These are phyloP conservation scores for Porcisia hertigi DNA, from an alignment of 208 protist genomes.

Conservation along the genomic window DNA sequence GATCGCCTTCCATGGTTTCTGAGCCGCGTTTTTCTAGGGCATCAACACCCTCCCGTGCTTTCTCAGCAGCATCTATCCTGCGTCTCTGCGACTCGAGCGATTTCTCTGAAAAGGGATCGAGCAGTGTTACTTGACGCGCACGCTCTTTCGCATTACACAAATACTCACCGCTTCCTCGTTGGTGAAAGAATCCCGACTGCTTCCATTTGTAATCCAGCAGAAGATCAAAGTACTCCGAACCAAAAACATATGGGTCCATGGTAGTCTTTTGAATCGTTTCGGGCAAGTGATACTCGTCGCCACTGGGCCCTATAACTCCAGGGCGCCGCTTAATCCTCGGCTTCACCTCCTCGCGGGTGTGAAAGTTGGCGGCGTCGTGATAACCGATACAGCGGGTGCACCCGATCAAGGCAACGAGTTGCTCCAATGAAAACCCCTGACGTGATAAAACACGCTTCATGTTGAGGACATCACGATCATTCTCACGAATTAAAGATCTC, in stretches of 20 bases:
- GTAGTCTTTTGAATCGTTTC: conserved; percentile 70
- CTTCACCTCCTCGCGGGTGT: conserved; percentile 78
- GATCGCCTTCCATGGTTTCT: neutral
- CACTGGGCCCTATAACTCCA: conserved; percentile 32
- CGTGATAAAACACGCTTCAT: conserved; percentile 77
- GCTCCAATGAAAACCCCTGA: conserved; percentile 71
- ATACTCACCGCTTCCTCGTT: conserved; percentile 33
- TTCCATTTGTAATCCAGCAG: conserved; percentile 86
- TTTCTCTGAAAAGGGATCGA: conserved; percentile 85
- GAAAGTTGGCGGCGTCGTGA: conserved; percentile 72
- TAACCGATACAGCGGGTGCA: conserved; percentile 72
- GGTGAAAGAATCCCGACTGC: conserved; percentile 34
- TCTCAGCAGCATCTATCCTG: conserved; percentile 41
- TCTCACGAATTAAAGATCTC: conserved; percentile 47
- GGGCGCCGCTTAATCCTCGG: conserved; percentile 45
- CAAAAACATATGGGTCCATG: conserved; percentile 87
- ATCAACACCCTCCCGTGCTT: conserved; percentile 38
- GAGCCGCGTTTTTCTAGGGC: conserved; percentile 11
- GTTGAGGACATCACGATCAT: conserved; percentile 61
- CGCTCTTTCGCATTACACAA: conserved; percentile 66
- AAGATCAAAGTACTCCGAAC: conserved; percentile 84
- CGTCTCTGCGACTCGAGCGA: conserved; percentile 46
- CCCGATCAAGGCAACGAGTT: conserved; percentile 78
- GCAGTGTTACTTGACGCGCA: conserved; percentile 59
- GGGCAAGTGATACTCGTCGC: conserved; percentile 55